These are phyloP conservation scores for Picea mariana DNA, from an alignment of 83 land plant species.

Conservation along the genomic window DNA sequence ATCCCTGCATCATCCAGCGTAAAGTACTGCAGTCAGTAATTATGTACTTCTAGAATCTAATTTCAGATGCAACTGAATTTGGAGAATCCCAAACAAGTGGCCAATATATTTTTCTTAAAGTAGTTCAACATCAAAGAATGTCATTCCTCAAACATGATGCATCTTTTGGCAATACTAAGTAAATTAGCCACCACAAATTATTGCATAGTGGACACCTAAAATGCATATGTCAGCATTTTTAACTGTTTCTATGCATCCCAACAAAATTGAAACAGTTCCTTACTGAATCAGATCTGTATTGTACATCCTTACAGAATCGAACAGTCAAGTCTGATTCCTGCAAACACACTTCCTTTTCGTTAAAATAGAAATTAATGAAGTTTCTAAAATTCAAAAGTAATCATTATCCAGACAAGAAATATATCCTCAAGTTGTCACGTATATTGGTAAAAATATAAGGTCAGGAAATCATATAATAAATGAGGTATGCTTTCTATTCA, in stretches of 20 bases:
- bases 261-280: neutral
- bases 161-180: neutral
- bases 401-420: no score
- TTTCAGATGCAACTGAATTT: neutral
- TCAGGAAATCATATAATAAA: no score
- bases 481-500: no score
- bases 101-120: neutral
- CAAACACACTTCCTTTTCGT: neutral
- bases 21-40: neutral
- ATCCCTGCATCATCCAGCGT: conserved; percentile 51
- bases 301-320: conserved; percentile 79
- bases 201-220: neutral
- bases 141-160: neutral
- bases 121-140: neutral
- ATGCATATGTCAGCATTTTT: neutral
- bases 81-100: neutral
- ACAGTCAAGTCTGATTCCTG: conserved; percentile 55
- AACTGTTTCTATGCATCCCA: neutral
- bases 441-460: no score
- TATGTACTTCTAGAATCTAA: conserved; percentile 1
- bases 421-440: no score
- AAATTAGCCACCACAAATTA: neutral
- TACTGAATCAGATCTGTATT: conserved; percentile 60
- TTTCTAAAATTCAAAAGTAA: no score
- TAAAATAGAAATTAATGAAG: no score